A percentile compares a stretch with the other conserved stretches of the same genome.
These are phyloP conservation scores for Penicillium coffeae DNA, from an alignment of 495 filamentous ascomycete genomes.

Conservation along the genomic window DNA sequence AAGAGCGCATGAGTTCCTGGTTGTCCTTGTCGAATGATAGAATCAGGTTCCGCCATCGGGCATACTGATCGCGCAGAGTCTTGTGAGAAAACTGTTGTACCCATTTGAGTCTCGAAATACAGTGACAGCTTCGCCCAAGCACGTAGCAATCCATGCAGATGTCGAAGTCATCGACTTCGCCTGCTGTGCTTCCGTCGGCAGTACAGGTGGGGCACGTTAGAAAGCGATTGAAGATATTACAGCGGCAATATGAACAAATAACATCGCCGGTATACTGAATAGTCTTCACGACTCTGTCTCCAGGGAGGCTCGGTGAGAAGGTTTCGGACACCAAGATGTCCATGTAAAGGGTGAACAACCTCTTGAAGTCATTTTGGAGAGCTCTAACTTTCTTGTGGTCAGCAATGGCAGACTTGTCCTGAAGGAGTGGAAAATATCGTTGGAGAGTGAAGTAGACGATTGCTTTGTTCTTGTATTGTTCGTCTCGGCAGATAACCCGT, in stretches of 20 bases:
- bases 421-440: constrained; percentile 67
- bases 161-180: constrained; percentile 77
- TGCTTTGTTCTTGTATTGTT: constrained; percentile 97
- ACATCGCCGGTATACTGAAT: constrained; percentile 80
- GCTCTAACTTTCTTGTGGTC: constrained; percentile 56
- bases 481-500: constrained; percentile 91
- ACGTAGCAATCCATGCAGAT: constrained; percentile 96
- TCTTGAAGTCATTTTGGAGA: constrained; percentile 72
- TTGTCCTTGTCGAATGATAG: constrained; percentile 61
- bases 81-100: constrained; percentile 89
- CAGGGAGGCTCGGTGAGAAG: constrained; percentile 56
- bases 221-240: constrained; percentile 97
- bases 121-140: constrained; percentile 88
- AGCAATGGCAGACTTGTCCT: constrained; percentile 29
- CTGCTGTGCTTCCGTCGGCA: constrained; percentile 15
- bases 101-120: constrained; percentile 81
- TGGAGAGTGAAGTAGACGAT: constrained; percentile 82
- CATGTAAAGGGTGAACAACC: constrained; percentile 71
- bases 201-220: constrained; percentile 82
- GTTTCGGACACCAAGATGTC: constrained; percentile 78
- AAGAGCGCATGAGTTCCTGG: constrained; percentile 42
- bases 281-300: constrained; percentile 64
- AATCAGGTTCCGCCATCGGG: constrained; percentile 73
- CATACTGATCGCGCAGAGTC: constrained; percentile 71
- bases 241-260: constrained; percentile 91